phyloP scores from a whole-genome alignment of 805 yeast species.

The Saturnispora halmiae region DNA sequence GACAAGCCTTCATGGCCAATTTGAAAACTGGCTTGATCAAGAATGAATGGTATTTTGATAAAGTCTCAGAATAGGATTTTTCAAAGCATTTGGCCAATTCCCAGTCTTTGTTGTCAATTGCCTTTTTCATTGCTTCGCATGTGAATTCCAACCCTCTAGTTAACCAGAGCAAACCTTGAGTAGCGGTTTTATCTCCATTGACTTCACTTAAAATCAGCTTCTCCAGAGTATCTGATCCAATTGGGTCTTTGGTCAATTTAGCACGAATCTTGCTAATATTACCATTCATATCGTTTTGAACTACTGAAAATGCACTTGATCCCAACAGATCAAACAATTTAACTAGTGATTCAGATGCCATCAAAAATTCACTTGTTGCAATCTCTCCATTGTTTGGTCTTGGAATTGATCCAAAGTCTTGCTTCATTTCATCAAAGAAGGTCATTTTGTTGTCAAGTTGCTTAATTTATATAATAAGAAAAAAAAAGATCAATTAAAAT shows the following conservation, averaged over 20 bases:
- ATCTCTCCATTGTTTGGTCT: conserved; percentile 53
- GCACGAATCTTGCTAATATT: conserved; percentile 69
- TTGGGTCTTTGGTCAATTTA: conserved; percentile 57
- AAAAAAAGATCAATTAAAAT: background rate
- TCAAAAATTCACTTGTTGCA: conserved; percentile 66
- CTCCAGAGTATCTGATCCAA: conserved; percentile 58
- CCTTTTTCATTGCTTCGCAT: conserved; percentile 80
- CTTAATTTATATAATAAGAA: background rate
- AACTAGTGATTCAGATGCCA: conserved; percentile 77
- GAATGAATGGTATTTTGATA: conserved; percentile 74
- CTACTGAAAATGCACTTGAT: conserved; percentile 75
- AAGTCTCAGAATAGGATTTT: conserved; percentile 73
- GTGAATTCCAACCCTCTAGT: conserved; percentile 82
- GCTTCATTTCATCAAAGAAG: conserved; percentile 71
- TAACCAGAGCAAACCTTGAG: conserved; percentile 87
- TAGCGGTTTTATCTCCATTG: conserved; percentile 55
- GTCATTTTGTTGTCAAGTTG: conserved; percentile 7
- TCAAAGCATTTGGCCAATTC: conserved; percentile 76
- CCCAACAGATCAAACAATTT: conserved; percentile 78
- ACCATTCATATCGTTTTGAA: conserved; percentile 82
- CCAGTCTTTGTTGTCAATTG: conserved; percentile 48
- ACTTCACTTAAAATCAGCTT: conserved; percentile 68
- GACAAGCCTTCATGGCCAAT: conserved; percentile 92
- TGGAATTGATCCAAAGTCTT: conserved; percentile 68
- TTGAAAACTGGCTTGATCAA: conserved; percentile 80